Evolutionary conservation across 1,284 basidiomycete species (phyloP), one percentile per base, ranked within the genome.

Genomic region (Volvariella surrecta): DNA sequence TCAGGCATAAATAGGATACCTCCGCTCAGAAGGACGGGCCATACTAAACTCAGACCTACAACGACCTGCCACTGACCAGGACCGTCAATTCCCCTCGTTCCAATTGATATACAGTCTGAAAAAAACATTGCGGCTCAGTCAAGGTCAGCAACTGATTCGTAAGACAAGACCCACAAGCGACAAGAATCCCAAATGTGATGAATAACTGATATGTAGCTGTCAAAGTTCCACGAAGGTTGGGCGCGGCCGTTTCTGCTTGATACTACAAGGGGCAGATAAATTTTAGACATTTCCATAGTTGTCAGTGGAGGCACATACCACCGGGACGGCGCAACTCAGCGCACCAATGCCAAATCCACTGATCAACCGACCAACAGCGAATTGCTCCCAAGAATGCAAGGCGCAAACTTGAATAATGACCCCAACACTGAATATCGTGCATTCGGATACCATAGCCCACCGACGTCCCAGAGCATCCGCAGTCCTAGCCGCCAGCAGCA

Each of bases 1-100:
- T 87, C 84, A 16, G 84, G 86, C 76, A 87, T 84, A 55, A 85
- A 79, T 11, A 79, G 55, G 50, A 89, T 89, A 32, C 82, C 82
- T 22, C 78, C 49, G 21, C 72, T 70, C 7, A 89, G 74, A 40
- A 89, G 70, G 40, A 73, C 55, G 2, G 82, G 75, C 74, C 82
- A 89, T 45, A 81, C 59, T 51, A 90, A 68, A 24, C 85, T 80
- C 45, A 88, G 69, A 10, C 76, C 83, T 41, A 88, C 74, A 37
- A 84, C 74, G 8, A 74, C 73, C 18, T 77, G 74, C 84, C 84
- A 88, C 13, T 78, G 76, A 2, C 64, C 73, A 2, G 70, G 62
- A 22, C 64, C 67, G 9, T 54, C 32, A 40, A 80, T 63, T 16
- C 64, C 40, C 43, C 77, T 68, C 0, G 79, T 68, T 20, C 74